Conservation (phyloP, 805 yeast genomes). For the Jamesozyma spencerorum region DNA sequence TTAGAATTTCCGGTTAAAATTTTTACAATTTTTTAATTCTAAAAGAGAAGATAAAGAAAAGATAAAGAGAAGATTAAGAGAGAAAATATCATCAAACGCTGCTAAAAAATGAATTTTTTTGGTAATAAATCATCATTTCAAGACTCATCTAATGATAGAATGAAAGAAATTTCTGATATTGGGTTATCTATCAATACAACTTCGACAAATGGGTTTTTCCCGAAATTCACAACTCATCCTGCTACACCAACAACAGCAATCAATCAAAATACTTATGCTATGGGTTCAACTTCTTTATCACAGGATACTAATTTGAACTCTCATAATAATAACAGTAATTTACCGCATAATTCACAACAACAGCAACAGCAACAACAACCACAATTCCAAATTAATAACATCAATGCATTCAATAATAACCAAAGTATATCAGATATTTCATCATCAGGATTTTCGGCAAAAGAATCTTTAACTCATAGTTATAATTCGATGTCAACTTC, state of each 20-base stretch:
- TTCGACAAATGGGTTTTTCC: conserved; percentile 17
- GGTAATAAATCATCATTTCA: conserved; percentile 10
- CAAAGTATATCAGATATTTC: not conserved
- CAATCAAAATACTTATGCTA: conserved; percentile 50
- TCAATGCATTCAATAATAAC: not conserved
- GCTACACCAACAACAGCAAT: conserved; percentile 65
- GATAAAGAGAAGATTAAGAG: not conserved
- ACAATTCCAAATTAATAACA: not conserved
- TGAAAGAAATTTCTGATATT: not conserved
- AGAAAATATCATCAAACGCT: too few relatives aligned
- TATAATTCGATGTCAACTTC: not conserved
- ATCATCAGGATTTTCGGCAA: conserved; percentile 3
- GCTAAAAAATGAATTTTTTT: conserved; percentile 24
- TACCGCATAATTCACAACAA: too few relatives aligned
- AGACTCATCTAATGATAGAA: conserved; percentile 2
- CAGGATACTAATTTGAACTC: not conserved
- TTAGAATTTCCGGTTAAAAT: too few relatives aligned
- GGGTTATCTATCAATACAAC: conserved; percentile 2
- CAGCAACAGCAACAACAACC: too few relatives aligned
- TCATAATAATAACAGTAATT: conserved; percentile 15
- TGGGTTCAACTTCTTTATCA: conserved; percentile 51
- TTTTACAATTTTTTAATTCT: not conserved
- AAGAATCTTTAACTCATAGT: conserved; percentile 6
- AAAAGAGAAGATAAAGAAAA: not conserved
- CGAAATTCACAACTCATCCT: conserved; percentile 35